Evolutionary conservation across 2,329 filamentous ascomycete genomes (phyloP), one percentile per base, ranked within the genome.

Genomic region (Myrmaecium sp.): DNA sequence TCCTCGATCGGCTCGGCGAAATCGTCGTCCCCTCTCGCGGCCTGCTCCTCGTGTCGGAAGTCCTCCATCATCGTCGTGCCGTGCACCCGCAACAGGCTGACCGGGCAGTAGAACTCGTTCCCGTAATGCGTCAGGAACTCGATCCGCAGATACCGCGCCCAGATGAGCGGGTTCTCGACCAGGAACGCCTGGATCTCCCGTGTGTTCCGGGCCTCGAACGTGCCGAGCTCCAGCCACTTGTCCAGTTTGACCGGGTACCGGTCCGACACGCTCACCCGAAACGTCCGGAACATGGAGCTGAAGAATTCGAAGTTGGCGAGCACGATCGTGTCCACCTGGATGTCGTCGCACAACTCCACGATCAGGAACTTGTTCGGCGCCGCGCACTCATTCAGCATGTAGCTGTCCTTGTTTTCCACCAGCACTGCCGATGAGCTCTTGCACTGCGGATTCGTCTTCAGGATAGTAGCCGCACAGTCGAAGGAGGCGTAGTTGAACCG

Each of bases 241-340:
- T 93, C 84, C 30, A 69, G 53, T 51, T 94, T 95, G 28, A 89
- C 79, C 1, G 89, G 89, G 51, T 94, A 95, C 30, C 82, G 73
- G 54, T 95, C 89, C 31, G 84, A 91, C 25, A 94, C 86, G 46
- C 81, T 91, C 38, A 95, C 72, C 27, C 79, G 69, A 49, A 98
- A 94, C 25, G 74, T 78, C 28, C 83, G 76, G 40, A 95, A 79
- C 66, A 92, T 94, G 46, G 83, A 94, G 29, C 83, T 93, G 60
- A 98, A 98, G 59, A 98, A 98, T 51, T 98, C 89, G 42, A 91
- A 98, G 49, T 98, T 98, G 34, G 86, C 89, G 28, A 98, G 64
- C n/a, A 95, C 89, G 21, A 98, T 64, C 0, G 89, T 98, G 47
- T 98, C 89, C 31, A 98, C 78, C 23, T 92, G 64, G 23, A 74